A percentile compares a stretch with the other conserved stretches of the same genome.
Conservation (phyloP, 2,329 filamentous ascomycete species). For the Helicocarpus griseus region DNA sequence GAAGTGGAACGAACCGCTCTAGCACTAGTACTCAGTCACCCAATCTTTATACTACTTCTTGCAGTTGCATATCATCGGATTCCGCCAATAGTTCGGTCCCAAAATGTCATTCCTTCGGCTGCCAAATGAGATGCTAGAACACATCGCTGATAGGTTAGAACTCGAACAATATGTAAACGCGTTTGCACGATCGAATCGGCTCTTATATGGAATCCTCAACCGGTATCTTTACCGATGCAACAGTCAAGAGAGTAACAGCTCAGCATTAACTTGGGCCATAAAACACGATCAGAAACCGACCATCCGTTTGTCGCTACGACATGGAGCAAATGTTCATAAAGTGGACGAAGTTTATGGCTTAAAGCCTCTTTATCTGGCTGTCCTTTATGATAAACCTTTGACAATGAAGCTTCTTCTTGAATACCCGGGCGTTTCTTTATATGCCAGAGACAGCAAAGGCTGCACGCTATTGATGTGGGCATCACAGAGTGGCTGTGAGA, state of each 20-base stretch:
- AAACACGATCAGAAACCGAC: not conserved
- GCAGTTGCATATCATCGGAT: no score
- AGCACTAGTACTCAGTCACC: no score
- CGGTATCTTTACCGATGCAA: not conserved
- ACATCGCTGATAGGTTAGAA: not conserved
- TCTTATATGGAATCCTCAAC: not conserved
- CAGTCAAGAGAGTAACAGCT: not conserved
- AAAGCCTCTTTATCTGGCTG: not conserved
- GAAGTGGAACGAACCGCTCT: no score
- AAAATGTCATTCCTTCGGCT: not conserved
- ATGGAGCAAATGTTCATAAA: not conserved
- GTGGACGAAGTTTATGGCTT: not conserved
- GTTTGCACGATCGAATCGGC: not conserved
- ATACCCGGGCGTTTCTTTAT: no score
- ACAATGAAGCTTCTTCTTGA: no score
- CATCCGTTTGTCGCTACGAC: not conserved
- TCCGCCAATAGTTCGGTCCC: no score
- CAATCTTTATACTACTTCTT: no score
- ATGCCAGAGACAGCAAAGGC: no score
- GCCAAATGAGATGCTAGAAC: not conserved
- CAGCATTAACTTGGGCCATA: not conserved
- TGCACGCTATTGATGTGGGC: no score
- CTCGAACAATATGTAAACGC: not conserved
- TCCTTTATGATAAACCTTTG: no score
- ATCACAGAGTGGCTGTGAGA: no score